Evolutionary conservation across 1,139 yeast species (phyloP).

Genomic region (Diutina siamensis): DNA sequence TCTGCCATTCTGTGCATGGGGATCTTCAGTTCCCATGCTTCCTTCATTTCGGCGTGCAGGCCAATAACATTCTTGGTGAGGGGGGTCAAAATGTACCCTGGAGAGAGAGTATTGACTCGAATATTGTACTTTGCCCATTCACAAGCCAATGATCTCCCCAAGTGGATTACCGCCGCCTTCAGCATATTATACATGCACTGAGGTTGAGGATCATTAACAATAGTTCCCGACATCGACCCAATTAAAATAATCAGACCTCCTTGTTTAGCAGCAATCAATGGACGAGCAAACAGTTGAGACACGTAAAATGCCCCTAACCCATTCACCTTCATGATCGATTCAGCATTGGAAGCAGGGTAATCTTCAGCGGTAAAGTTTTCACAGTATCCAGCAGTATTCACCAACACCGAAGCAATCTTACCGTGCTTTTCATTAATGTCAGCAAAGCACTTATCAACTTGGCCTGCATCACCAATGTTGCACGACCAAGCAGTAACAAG

Average conservation of each 20-base stretch:
- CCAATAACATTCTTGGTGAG: conserved; percentile 36
- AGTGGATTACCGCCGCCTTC: conserved; percentile 39
- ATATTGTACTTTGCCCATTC: conserved; percentile 43
- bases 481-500: conserved; percentile 63
- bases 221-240: conserved; percentile 40
- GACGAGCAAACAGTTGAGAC: conserved; percentile 49
- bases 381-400: conserved; percentile 70
- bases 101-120: conserved; percentile 36
- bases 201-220: conserved; percentile 41
- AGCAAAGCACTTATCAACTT: conserved; percentile 44
- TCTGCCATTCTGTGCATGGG: conserved; percentile 44
- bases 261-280: conserved; percentile 48
- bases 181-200: conserved; percentile 42
- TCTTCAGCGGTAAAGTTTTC: conserved; percentile 47
- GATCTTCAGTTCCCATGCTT: conserved; percentile 35
- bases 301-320: conserved; percentile 68
- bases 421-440: conserved; percentile 38
- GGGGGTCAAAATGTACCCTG: conserved; percentile 39
- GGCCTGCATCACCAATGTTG: conserved; percentile 56
- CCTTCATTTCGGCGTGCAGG: conserved; percentile 36
- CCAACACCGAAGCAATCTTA: conserved; percentile 49
- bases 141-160: conserved; percentile 36
- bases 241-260: conserved; percentile 33
- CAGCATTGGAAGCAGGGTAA: conserved; percentile 63
- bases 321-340: conserved; percentile 58